Percentiles rank a stretch among this genome's conserved stretches.
These are phyloP conservation scores for Yueomyces sinensis DNA, from an alignment of 805 yeast genomes.

Conservation along the genomic window DNA sequence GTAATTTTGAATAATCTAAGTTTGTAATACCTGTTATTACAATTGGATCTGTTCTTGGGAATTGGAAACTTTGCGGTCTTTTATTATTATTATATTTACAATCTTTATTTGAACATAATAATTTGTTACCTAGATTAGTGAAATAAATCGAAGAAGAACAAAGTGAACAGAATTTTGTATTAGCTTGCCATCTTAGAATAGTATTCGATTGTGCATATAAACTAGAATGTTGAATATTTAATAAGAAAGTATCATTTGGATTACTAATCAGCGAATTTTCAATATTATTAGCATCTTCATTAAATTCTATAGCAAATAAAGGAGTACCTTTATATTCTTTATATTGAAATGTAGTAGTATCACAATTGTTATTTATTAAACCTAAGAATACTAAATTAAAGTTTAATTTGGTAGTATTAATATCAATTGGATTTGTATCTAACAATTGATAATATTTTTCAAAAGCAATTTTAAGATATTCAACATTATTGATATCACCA, in stretches of 20 bases:
- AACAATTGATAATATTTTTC: neutral
- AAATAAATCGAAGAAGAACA: conserved; percentile 61
- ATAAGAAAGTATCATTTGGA: conserved; percentile 3
- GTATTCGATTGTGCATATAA: conserved; percentile 70
- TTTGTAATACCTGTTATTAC: conserved; percentile 71
- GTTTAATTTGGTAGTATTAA: conserved; percentile 8
- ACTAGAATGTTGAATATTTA: conserved; percentile 38
- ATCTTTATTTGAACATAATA: conserved; percentile 41
- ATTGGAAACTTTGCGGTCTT: no score
- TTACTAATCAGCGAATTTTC: no score
- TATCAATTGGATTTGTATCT: conserved; percentile 8
- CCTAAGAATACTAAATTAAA: conserved; percentile 16
- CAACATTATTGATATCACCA: conserved; percentile 1
- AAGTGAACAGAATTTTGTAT: conserved; percentile 71
- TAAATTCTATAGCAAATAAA: conserved; percentile 47
- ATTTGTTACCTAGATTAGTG: conserved; percentile 54
- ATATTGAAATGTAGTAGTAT: conserved; percentile 9
- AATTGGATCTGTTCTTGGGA: conserved; percentile 88
- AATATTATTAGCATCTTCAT: conserved; percentile 1
- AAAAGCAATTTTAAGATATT: no score
- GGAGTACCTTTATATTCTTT: conserved; percentile 46
- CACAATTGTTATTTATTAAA: neutral
- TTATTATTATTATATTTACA: no score
- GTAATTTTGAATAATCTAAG: conserved; percentile 41
- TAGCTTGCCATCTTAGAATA: conserved; percentile 72